Evolutionary conservation across 2,329 filamentous ascomycete species (phyloP).

Genomic region (Metarhizium robertsii): DNA sequence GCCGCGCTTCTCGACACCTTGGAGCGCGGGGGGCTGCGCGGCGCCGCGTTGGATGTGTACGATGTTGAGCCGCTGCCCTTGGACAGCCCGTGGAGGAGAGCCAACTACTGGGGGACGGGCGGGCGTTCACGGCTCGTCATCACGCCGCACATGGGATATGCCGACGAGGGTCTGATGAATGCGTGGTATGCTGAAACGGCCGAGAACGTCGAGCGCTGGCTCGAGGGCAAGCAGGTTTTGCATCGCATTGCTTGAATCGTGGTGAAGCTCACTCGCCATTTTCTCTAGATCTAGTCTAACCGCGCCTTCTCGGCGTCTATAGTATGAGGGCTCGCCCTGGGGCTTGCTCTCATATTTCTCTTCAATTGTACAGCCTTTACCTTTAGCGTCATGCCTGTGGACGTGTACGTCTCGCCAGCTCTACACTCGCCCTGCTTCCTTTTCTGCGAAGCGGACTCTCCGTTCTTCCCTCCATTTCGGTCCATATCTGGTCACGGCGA

Average conservation of each 20-base stretch:
- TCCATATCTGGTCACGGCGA: not conserved
- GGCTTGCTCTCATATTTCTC: too few species aligned
- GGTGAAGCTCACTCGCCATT: too few species aligned
- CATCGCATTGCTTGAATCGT: conserved; percentile 4
- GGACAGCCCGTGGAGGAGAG: conserved; percentile 55
- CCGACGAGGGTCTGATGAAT: conserved; percentile 53
- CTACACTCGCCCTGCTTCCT: not conserved
- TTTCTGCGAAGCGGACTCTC: too few species aligned
- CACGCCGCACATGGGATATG: conserved; percentile 68
- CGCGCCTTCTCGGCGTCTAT: too few species aligned
- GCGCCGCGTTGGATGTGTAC: conserved; percentile 66
- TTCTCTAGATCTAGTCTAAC: too few species aligned
- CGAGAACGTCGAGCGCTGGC: conserved; percentile 50
- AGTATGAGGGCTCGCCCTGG: too few species aligned
- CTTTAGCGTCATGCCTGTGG: too few species aligned
- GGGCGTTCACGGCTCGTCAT: conserved; percentile 53
- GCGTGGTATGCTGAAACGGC: conserved; percentile 60
- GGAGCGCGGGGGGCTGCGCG: conserved; percentile 42
- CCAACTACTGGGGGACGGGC: conserved; percentile 50
- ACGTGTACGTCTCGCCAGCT: not conserved
- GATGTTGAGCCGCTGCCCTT: conserved; percentile 58
- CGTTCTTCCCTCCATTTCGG: not conserved
- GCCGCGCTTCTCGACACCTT: conserved; percentile 50
- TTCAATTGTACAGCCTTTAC: too few species aligned
- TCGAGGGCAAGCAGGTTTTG: conserved; percentile 10